phyloP scores from a whole-genome alignment of 2,329 filamentous ascomycete genomes.

The Tolypocladium ophioglossoides region DNA sequence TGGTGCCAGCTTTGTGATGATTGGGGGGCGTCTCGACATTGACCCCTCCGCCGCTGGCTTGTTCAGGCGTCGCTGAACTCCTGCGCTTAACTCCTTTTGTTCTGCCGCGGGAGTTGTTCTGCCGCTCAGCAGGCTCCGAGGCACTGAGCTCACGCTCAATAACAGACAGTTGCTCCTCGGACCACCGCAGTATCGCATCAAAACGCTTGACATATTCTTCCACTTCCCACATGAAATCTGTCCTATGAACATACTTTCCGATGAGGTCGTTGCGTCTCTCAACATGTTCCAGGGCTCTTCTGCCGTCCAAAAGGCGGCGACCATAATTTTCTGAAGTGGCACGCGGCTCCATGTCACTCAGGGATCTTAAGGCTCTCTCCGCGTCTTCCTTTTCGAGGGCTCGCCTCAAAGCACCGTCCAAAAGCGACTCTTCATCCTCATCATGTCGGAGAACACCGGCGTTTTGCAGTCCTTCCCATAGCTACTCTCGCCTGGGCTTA shows the following conservation, averaged over 20 bases:
- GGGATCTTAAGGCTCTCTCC: neutral
- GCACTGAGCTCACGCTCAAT: neutral
- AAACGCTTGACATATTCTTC: neutral
- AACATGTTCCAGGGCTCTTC: neutral
- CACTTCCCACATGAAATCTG: neutral
- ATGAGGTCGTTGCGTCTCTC: neutral
- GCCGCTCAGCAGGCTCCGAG: neutral
- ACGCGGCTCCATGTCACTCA: neutral
- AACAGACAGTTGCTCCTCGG: neutral
- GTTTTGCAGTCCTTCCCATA: neutral
- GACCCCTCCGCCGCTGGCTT: neutral
- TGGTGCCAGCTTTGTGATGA: neutral
- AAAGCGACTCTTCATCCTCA: neutral
- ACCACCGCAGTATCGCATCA: neutral
- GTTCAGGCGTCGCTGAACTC: neutral
- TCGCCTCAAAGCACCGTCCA: neutral
- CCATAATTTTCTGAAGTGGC: neutral
- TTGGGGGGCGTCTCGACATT: neutral
- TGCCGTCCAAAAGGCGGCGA: neutral
- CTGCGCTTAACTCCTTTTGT: neutral
- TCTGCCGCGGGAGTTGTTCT: neutral
- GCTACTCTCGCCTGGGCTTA: too few relatives aligned
- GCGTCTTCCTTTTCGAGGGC: neutral
- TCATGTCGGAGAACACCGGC: neutral
- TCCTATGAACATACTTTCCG: neutral